Base-by-base conservation (phyloP, 2,329 filamentous ascomycete species). In the Fusarium albidum region DNA sequence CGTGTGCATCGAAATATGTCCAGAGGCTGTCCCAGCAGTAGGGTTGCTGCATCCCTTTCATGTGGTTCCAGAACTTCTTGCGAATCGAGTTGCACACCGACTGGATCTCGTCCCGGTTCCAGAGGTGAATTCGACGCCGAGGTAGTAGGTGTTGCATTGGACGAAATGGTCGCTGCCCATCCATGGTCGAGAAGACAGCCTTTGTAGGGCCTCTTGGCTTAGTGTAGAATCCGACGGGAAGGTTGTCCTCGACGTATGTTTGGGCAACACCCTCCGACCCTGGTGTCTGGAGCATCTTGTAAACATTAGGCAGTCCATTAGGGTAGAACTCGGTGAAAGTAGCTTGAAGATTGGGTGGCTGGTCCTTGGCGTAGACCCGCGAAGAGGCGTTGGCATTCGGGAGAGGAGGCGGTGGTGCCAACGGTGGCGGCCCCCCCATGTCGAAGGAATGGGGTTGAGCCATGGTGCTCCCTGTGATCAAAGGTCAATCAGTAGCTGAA, bases 1-100 rank as follows among this genome's bases (percentile, higher is more conserved):
- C 80, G 9, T 66, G 52, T 1, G 74, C 71, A 56, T 83, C 80
- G 40, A 79, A 83, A 57, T 78, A 82, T 3, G 66, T 60, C 69
- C 77, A 81, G 17, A 83, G 65, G 21, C 79, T 75, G 29, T 73
- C 71, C 67, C 73, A 78, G 55, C 49, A 67, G 25, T 65, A 13
- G 3, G 69, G 71, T 15, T 64, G 37, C 15, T 46, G 55, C 67
- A 78, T 73, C 1, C 29, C 28, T 52, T 67, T 71, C 68, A 80
- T 71, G 10, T 64, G 45, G 1, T 68, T 43, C 73, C 73, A 76
- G 40, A 73, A 66, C 32, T 67, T 52, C 40, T 69, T 64, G 33
- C 76, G 75, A 21, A 76, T 60, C 5, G 72, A 73, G 52, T 77
- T 78, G 50, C 72, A 75, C 3, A 64, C 65, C 4, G 59, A 53